phyloP scores from a whole-genome alignment of 1,139 yeast species.

The Debaryomyces sp. region DNA sequence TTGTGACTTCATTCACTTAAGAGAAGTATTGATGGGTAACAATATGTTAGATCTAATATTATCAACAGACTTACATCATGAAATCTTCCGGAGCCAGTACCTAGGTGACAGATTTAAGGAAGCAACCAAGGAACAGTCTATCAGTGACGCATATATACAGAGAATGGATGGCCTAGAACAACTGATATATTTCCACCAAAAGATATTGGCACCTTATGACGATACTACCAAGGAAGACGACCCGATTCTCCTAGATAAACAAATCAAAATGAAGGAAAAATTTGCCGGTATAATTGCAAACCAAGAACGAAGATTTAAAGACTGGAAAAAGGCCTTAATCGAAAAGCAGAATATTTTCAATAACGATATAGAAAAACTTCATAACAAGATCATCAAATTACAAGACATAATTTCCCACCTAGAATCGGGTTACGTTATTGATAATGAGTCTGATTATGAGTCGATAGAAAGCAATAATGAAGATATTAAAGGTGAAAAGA shows the following conservation, averaged over 20 bases:
- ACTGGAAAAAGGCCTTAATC: conserved; percentile 64
- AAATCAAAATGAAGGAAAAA: conserved; percentile 45
- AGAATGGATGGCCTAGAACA: conserved; percentile 19
- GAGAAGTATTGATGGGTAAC: conserved; percentile 51
- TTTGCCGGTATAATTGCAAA: conserved; percentile 50
- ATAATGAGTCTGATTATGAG: background rate
- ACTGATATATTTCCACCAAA: conserved; percentile 34
- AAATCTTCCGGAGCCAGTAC: conserved; percentile 50
- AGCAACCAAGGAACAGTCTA: conserved; percentile 1
- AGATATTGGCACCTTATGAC: conserved; percentile 39
- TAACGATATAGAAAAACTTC: conserved; percentile 52
- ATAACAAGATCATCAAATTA: conserved; percentile 35
- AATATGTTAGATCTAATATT: conserved; percentile 62
- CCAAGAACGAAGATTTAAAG: conserved; percentile 65
- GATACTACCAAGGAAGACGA: conserved; percentile 44
- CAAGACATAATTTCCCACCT: conserved; percentile 36
- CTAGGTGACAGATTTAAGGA: conserved; percentile 31
- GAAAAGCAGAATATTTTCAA: conserved; percentile 59
- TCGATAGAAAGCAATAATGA: conserved; percentile 12
- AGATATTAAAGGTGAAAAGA: background rate
- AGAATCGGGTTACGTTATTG: conserved; percentile 11
- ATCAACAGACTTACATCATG: conserved; percentile 61
- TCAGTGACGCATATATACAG: conserved; percentile 7
- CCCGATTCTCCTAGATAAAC: conserved; percentile 51
- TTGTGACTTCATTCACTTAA: conserved; percentile 64